These are phyloP conservation scores for Mucor irregularis DNA, from an alignment of 371 early-diverging fungal species.

Conservation along the genomic window DNA sequence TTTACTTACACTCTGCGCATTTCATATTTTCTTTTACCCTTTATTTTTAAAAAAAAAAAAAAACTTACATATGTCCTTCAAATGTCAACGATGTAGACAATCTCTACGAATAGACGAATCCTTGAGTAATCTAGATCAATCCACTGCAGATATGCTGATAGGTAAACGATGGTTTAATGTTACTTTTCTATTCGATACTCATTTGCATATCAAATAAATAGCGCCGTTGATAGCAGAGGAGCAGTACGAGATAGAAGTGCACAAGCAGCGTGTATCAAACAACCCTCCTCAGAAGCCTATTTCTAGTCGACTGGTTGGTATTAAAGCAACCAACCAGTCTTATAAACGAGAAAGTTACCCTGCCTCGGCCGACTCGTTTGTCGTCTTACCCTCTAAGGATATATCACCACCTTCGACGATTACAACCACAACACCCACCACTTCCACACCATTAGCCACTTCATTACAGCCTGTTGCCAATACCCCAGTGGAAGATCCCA, in stretches of 20 bases:
- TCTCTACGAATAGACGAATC: conserved; percentile 62
- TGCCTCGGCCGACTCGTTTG: conserved; percentile 58
- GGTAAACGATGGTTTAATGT: conserved; percentile 14
- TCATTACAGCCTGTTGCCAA: no score
- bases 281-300: neutral
- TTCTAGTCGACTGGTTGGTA: conserved; percentile 3
- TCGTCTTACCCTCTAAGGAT: conserved; percentile 45
- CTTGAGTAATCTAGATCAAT: conserved; percentile 51
- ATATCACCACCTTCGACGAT: neutral
- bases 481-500: conserved; percentile 17
- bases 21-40: neutral
- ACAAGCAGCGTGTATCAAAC: conserved; percentile 4
- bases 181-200: neutral
- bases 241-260: conserved; percentile 17
- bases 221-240: conserved; percentile 37
- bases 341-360: conserved; percentile 26
- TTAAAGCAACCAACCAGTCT: conserved; percentile 1
- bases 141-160: conserved; percentile 46
- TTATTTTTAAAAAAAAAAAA: no score
- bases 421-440: neutral
- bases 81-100: conserved; percentile 63
- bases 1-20: neutral
- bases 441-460: no score
- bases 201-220: neutral
- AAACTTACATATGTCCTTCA: conserved; percentile 21